phyloP scores from a whole-genome alignment of 345 rosid species.

The Excoecaria cochinchinensis region DNA sequence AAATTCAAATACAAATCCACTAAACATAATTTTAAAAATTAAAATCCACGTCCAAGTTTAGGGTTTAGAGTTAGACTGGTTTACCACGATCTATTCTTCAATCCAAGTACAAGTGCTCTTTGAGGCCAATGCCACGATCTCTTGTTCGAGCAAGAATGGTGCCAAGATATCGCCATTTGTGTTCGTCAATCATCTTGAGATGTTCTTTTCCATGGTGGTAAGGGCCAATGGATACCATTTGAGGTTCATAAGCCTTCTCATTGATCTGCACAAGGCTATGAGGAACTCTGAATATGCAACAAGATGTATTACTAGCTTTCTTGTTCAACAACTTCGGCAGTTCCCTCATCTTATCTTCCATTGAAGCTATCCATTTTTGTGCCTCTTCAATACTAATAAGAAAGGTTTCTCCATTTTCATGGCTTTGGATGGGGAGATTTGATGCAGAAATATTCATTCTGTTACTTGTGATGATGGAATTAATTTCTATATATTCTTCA shows the following conservation, averaged over 20 bases:
- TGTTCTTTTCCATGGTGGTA: slow-evolving; percentile 39
- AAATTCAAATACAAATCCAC: too few species aligned
- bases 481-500: too few species aligned
- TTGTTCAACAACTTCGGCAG: neutral
- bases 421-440: too few species aligned
- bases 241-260: slow-evolving; percentile 38
- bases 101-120: too few species aligned
- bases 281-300: slow-evolving; percentile 9
- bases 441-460: too few species aligned
- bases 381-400: neutral
- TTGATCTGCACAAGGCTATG: neutral
- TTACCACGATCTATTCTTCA: too few species aligned
- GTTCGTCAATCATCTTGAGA: slow-evolving; percentile 47
- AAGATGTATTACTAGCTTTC: neutral
- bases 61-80: too few species aligned
- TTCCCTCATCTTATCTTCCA: neutral
- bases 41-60: too few species aligned
- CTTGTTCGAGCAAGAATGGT: neutral
- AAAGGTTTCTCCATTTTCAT: too few species aligned
- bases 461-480: too few species aligned
- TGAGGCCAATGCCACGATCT: neutral
- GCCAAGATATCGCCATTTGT: slow-evolving; percentile 27
- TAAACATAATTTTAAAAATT: too few species aligned
- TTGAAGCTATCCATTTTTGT: neutral
- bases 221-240: slow-evolving; percentile 48